Base-by-base conservation (phyloP, 495 filamentous ascomycete genomes). In the Penicillium samsonianum region DNA sequence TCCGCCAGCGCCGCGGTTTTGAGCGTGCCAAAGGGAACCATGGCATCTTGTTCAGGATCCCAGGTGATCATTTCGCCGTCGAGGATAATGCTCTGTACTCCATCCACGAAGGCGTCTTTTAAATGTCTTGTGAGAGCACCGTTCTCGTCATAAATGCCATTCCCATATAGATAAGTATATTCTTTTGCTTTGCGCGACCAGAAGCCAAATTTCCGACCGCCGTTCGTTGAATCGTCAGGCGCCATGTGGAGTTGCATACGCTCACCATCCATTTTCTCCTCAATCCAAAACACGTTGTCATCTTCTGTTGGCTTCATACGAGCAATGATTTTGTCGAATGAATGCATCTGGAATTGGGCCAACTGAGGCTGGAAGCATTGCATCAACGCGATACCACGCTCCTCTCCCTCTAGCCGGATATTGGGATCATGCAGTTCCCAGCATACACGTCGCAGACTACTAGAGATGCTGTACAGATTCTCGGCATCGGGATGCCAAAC, bases 11-110 rank as follows among this genome's bases (percentile, higher is more conserved):
- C 95, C 9, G 93, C 94, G 9, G 91, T 92, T 70, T 98, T 98
- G 26, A 98, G 78, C 0, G 90, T 96, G 6, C 94, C 94, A 64
- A 98, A 98, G 3, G 87, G 86, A 37, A 96, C 87, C 40, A 92
- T 89, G 50, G 85, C 85, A 71, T 96, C 87, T 49, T 90, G 75
- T 48, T 89, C 86, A n/a, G 91, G 86, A 68, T 98, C 91, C 95
- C 95, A 98, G 9, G 92, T 96, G 51, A 98, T 90, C 94, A 98
- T 98, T 71, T 98, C 94, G 10, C 94, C 94, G 63, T 98, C 94
- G 3, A 98, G 78, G 30, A 98, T 96, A 63, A 97, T 80, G 65
- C 91, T 90, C 43, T 86, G 76, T 9, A 98, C 92, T 0, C 86
- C 84, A 6, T 85, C 78, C 16, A 84, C 76, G 65, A 98, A 98